Evolutionary conservation across 129 eudicot species (phyloP).

Genomic region (Heracleum sosnowskyi): DNA sequence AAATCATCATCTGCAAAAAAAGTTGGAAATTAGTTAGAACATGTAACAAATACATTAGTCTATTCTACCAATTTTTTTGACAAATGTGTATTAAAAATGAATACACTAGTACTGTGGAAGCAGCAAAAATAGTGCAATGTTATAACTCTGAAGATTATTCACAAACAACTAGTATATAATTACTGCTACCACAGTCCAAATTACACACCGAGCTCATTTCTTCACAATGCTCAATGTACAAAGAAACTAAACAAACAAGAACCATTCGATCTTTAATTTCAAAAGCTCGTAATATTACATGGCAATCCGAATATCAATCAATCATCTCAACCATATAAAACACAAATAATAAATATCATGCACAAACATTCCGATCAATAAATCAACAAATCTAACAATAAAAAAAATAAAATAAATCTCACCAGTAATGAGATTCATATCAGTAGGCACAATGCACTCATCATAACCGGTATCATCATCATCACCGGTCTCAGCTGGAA

Average conservation of each 20-base stretch:
- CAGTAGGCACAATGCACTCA: slow-evolving; percentile 92
- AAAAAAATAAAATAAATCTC: not conserved
- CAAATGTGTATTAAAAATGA: too few relatives aligned
- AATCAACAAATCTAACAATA: not conserved
- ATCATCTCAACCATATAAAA: not conserved
- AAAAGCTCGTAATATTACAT: not conserved
- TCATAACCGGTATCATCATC: slow-evolving; percentile 91
- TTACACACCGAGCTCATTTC: too few relatives aligned
- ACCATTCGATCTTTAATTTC: not conserved
- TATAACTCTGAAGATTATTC: too few relatives aligned
- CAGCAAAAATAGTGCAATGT: too few relatives aligned
- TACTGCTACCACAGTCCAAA: too few relatives aligned
- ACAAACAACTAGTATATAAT: too few relatives aligned
- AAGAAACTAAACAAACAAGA: too few relatives aligned
- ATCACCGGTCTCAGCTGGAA: slow-evolving; percentile 93
- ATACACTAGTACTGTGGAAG: too few relatives aligned
- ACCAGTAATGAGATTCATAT: slow-evolving; percentile 85
- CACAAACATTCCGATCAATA: not conserved
- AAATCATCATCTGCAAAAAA: slow-evolving; percentile 70
- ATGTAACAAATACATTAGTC: too few relatives aligned
- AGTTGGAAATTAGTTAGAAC: not conserved
- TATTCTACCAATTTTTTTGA: too few relatives aligned
- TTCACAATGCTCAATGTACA: not conserved
- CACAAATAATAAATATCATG: too few relatives aligned
- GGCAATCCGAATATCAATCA: not conserved